phyloP scores from a whole-genome alignment of 163 green algal species.

The Volvox carteri region DNA sequence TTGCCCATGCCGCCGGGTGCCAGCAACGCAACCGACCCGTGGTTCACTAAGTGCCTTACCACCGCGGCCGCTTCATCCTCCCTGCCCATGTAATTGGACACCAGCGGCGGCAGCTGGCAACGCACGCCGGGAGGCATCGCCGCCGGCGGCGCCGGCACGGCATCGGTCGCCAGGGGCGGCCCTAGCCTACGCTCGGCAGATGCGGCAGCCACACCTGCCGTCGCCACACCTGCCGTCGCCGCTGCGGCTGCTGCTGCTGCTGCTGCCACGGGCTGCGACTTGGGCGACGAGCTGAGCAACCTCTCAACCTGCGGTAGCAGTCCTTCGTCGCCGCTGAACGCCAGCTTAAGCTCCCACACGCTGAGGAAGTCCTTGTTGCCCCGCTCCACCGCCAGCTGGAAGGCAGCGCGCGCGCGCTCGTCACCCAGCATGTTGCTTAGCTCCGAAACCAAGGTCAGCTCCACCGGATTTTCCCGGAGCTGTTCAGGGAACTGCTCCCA shows the following conservation, averaged over 20 bases:
- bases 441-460: background rate
- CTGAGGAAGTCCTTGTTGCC: background rate
- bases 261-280: background rate
- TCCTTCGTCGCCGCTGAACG: background rate
- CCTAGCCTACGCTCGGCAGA: background rate
- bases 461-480: background rate
- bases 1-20: constrained; percentile 43
- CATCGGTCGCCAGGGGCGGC: background rate
- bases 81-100: background rate
- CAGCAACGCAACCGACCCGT: constrained; percentile 6
- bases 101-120: constrained; percentile 19
- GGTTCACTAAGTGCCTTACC: background rate
- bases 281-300: background rate
- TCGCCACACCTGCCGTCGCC: background rate
- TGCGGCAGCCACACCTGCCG: background rate
- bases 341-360: constrained; percentile 20
- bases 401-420: background rate
- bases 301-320: background rate
- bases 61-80: constrained; percentile 3
- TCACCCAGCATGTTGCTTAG: background rate
- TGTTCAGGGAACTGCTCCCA: background rate
- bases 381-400: constrained; percentile 1
- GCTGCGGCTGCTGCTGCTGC: background rate
- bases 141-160: background rate
- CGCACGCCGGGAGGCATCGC: background rate